Percentiles rank a stretch among this genome's conserved stretches.
Conservation (phyloP, 2,329 filamentous ascomycete genomes). For the Diaporthe destruens region DNA sequence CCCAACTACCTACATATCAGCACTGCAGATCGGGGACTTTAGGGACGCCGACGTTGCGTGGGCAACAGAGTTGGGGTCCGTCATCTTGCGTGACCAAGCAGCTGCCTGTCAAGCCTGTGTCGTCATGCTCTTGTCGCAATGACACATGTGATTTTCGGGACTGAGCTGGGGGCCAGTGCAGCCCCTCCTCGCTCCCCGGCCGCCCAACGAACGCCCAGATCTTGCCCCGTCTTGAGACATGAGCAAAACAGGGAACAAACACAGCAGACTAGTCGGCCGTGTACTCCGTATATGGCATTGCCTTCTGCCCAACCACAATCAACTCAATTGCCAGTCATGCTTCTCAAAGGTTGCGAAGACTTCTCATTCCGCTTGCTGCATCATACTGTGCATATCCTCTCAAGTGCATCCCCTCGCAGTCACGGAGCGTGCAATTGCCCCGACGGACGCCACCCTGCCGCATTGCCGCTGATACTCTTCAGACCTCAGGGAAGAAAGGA, state of each 20-base stretch:
- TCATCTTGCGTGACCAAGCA: conserved; percentile 35
- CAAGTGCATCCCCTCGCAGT: background rate
- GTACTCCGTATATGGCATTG: too few species aligned
- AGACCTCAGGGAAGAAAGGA: conserved; percentile 7
- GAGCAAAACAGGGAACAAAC: conserved; percentile 32
- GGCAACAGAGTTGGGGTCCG: background rate
- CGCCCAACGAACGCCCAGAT: conserved; percentile 29
- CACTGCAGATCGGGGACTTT: background rate
- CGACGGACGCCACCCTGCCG: conserved; percentile 12
- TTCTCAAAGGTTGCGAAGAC: too few species aligned
- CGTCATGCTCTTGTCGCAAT: conserved; percentile 32
- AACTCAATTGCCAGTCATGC: conserved; percentile 23
- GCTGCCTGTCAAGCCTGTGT: conserved; percentile 24
- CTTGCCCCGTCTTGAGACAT: conserved; percentile 7
- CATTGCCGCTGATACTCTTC: background rate
- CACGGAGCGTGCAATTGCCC: conserved; percentile 7
- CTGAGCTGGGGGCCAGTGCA: background rate
- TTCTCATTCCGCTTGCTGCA: too few species aligned
- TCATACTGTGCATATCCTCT: background rate
- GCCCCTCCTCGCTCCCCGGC: background rate
- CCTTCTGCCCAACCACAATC: conserved; percentile 10
- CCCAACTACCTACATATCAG: conserved; percentile 4
- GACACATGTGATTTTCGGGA: conserved; percentile 31
- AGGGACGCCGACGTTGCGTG: background rate
- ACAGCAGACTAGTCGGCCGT: too few species aligned